Evolutionary conservation across 106 monocot species (phyloP).

Genomic region (Iris macrosiphon): DNA sequence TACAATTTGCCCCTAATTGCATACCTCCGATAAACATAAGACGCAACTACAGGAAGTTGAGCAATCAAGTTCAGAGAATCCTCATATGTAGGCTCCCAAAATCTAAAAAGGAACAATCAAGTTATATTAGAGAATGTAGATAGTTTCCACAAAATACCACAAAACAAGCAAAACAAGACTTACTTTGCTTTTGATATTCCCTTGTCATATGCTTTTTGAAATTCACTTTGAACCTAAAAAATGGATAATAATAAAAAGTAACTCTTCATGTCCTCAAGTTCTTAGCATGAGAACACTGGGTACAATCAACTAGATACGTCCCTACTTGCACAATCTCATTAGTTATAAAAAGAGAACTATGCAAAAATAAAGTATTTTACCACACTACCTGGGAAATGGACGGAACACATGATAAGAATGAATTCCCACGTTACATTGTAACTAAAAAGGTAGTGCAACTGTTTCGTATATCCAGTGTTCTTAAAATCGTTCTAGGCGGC

Average conservation of each 20-base stretch:
- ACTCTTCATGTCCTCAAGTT: not conserved
- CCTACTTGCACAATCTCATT: too few species aligned
- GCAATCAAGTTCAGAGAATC: conserved; percentile 93
- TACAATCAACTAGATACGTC: too few species aligned
- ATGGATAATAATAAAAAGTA: not conserved
- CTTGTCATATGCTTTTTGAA: conserved; percentile 95
- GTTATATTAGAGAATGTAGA: too few species aligned
- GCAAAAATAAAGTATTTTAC: too few species aligned
- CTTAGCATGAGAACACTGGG: not conserved
- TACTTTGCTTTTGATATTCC: conserved; percentile 78
- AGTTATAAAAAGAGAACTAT: too few species aligned
- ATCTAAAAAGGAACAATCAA: conserved; percentile 31
- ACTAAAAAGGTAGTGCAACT: too few species aligned
- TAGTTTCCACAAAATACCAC: too few species aligned
- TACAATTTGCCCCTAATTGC: not conserved
- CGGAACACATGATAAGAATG: too few species aligned
- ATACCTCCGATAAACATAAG: conserved; percentile 93
- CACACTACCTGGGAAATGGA: too few species aligned
- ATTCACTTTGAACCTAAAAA: conserved; percentile 54
- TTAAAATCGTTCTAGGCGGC: too few species aligned
- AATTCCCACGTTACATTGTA: too few species aligned
- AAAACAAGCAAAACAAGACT: conserved; percentile 1
- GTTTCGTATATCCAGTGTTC: too few species aligned
- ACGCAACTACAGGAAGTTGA: conserved; percentile 69
- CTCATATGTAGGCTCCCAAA: conserved; percentile 98